Evolutionary conservation across 345 rosid genomes (phyloP).

Genomic region (Aegle marmelos): DNA sequence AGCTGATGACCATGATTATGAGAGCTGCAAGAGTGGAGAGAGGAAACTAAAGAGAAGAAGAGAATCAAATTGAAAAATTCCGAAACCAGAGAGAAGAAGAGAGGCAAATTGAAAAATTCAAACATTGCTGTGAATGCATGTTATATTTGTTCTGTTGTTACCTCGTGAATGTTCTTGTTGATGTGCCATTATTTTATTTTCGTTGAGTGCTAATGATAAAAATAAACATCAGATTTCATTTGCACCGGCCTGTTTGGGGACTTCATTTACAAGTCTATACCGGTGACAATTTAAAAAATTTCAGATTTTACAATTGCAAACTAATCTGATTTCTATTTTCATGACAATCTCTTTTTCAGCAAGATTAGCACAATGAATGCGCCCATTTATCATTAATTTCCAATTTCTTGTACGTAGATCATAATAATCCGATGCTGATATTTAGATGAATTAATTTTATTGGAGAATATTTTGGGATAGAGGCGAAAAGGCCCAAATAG

Average conservation of each 20-base stretch:
- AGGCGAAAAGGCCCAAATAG: too few relatives aligned
- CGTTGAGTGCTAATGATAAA: not conserved
- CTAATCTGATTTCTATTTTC: too few relatives aligned
- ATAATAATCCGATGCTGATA: too few relatives aligned
- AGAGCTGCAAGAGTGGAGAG: slow-evolving; percentile 71
- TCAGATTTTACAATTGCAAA: not conserved
- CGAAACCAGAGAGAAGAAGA: slow-evolving; percentile 75
- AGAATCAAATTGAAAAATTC: slow-evolving; percentile 62
- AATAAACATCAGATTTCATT: not conserved
- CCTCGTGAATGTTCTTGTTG: not conserved
- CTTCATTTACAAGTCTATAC: not conserved
- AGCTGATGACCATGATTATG: slow-evolving; percentile 73
- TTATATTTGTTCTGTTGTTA: slow-evolving; percentile 39
- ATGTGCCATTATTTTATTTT: not conserved
- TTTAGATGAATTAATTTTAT: too few relatives aligned
- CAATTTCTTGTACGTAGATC: too few relatives aligned
- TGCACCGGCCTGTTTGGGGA: not conserved
- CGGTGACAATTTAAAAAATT: not conserved
- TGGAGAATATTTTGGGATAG: too few relatives aligned
- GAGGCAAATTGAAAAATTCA: slow-evolving; percentile 71
- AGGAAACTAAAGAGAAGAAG: slow-evolving; percentile 74
- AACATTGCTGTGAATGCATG: slow-evolving; percentile 30
- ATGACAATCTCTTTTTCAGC: too few relatives aligned
- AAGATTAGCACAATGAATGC: too few relatives aligned
- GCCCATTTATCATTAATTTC: too few relatives aligned